phyloP scores from a whole-genome alignment of 176 grass and related monocot species.

The Raddia distichophylla region DNA sequence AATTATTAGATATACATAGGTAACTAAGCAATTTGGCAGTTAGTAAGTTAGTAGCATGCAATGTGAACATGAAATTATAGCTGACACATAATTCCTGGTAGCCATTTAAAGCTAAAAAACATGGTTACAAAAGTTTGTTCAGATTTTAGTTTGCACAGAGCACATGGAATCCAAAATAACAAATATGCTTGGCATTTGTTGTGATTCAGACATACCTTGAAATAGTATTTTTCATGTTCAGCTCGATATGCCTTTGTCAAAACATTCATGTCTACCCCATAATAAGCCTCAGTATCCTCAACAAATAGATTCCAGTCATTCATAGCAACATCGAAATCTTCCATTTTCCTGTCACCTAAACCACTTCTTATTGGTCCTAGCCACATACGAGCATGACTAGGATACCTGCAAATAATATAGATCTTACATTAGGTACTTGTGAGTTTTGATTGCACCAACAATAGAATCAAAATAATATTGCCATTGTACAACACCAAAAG shows the following conservation, averaged over 20 bases:
- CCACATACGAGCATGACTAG: slow-evolving; percentile 97
- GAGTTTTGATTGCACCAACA: neutral
- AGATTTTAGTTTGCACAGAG: neutral
- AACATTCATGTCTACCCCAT: slow-evolving; percentile 96
- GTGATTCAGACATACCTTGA: slow-evolving; percentile 57
- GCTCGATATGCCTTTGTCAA: slow-evolving; percentile 77
- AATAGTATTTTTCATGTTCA: slow-evolving; percentile 95
- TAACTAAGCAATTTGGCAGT: neutral
- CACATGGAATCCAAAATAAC: slow-evolving; percentile 7
- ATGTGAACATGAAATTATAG: neutral
- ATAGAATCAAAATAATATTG: neutral
- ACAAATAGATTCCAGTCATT: slow-evolving; percentile 82
- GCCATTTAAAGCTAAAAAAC: neutral
- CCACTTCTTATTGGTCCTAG: slow-evolving; percentile 82
- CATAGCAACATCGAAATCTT: slow-evolving; percentile 78
- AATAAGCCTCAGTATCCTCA: slow-evolving; percentile 71
- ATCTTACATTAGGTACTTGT: slow-evolving; percentile 12
- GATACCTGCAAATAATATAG: slow-evolving; percentile 67
- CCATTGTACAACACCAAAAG: neutral
- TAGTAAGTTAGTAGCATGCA: neutral
- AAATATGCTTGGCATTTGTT: neutral
- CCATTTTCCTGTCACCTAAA: slow-evolving; percentile 78
- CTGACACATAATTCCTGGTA: neutral
- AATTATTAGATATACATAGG: neutral
- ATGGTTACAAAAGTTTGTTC: neutral